These are phyloP conservation scores for Leccinum obscurum DNA, from an alignment of 768 basidiomycete species.

Conservation along the genomic window DNA sequence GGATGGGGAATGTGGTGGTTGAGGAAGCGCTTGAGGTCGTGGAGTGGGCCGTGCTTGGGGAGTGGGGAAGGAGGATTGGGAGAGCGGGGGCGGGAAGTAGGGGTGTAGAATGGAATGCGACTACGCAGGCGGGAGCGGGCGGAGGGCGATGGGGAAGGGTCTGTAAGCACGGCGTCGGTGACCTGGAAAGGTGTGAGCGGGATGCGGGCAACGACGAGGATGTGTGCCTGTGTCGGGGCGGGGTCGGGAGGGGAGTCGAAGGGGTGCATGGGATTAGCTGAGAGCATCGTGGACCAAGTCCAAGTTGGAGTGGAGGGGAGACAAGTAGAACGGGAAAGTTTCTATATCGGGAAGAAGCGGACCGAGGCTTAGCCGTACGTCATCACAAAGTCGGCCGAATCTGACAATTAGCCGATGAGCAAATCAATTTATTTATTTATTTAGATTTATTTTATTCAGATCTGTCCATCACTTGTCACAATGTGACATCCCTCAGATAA, in stretches of 20 bases:
- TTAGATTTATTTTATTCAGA: not conserved
- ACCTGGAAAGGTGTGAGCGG: not conserved
- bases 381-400: constrained; percentile 21
- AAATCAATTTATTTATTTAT: not conserved
- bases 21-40: constrained; percentile 94
- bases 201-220: not conserved
- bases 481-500: not conserved
- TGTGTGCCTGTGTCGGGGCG: not conserved
- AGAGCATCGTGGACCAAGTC: constrained; percentile 34
- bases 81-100: constrained; percentile 1
- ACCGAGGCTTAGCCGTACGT: constrained; percentile 11
- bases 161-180: not conserved
- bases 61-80: constrained; percentile 1
- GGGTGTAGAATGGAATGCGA: constrained; percentile 30
- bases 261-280: constrained; percentile 38
- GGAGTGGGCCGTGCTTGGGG: constrained; percentile 65
- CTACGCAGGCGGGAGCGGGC: constrained; percentile 31
- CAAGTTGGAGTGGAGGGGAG: not conserved
- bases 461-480: not conserved
- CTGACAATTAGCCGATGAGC: not conserved
- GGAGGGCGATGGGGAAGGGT: constrained; percentile 5
- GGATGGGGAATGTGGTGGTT: constrained; percentile 82
- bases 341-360: constrained; percentile 21
- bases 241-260: constrained; percentile 4
- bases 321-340: constrained; percentile 3